Conservation (phyloP, 2,329 filamentous ascomycete genomes). For the Verticillium albo-atrum region DNA sequence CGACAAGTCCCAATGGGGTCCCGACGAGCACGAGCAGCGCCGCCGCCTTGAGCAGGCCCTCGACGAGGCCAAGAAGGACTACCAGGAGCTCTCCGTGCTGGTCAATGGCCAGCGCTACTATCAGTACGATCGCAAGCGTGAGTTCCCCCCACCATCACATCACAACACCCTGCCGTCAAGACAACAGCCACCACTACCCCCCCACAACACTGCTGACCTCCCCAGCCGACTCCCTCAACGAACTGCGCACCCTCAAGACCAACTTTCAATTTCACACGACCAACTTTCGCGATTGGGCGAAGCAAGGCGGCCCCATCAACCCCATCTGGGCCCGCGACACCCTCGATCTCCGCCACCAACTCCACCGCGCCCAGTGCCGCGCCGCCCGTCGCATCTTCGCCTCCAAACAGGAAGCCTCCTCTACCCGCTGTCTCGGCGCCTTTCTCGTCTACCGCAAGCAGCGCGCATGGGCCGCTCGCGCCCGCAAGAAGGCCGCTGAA, state of each 20-base stretch:
- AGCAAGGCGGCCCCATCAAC: constrained; percentile 50
- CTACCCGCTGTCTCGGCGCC: constrained; percentile 50
- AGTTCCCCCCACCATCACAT: constrained; percentile 18
- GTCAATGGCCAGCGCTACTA: constrained; percentile 55
- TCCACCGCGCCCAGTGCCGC: constrained; percentile 55
- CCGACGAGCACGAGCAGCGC: constrained; percentile 56
- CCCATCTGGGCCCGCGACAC: constrained; percentile 53
- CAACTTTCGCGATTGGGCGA: constrained; percentile 50
- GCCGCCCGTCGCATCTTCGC: constrained; percentile 52
- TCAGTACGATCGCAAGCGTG: constrained; percentile 51
- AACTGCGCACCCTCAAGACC: constrained; percentile 40
- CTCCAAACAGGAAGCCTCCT: constrained; percentile 39
- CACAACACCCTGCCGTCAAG: neutral
- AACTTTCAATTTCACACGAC: constrained; percentile 44
- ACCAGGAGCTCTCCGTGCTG: constrained; percentile 51
- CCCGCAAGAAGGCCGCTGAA: neutral
- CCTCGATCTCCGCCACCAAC: constrained; percentile 38
- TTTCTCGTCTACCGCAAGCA: constrained; percentile 49
- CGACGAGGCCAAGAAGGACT: constrained; percentile 57
- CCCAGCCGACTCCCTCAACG: constrained; percentile 46
- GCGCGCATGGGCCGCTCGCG: constrained; percentile 25
- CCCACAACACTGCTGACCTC: constrained; percentile 9
- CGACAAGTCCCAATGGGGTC: constrained; percentile 55
- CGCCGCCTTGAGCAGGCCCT: constrained; percentile 50
- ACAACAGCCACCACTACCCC: neutral